These are phyloP conservation scores for Tothia fuscella DNA, from an alignment of 2,329 filamentous ascomycete genomes.

Conservation along the genomic window DNA sequence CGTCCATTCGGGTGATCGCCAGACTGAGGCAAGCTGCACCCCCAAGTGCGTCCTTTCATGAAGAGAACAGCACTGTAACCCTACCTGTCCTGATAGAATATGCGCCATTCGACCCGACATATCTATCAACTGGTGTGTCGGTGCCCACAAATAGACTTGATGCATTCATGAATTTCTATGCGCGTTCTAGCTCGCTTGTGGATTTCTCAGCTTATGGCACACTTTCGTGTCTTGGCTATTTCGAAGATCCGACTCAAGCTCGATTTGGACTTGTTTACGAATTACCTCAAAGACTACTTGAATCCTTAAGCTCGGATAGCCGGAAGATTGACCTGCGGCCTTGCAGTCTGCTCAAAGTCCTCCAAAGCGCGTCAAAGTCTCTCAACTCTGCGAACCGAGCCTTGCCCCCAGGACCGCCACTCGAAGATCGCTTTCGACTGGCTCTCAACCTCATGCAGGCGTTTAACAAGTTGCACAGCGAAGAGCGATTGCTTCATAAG, in stretches of 20 bases:
- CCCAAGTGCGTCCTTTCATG: not conserved
- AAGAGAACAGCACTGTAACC: constrained; percentile 12
- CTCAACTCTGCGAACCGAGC: constrained; percentile 28
- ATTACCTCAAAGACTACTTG: constrained; percentile 42
- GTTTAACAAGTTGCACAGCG: constrained; percentile 59
- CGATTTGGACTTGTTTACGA: constrained; percentile 66
- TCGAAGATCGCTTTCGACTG: constrained; percentile 66
- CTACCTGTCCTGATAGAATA: constrained; percentile 60
- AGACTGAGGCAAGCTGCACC: constrained; percentile 19
- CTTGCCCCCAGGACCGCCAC: constrained; percentile 38
- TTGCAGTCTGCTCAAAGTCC: constrained; percentile 34
- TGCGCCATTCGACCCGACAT: constrained; percentile 38
- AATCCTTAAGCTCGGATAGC: constrained; percentile 35
- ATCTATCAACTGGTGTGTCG: constrained; percentile 34
- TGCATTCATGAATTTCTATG: constrained; percentile 23
- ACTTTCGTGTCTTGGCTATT: constrained; percentile 55
- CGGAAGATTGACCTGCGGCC: constrained; percentile 30
- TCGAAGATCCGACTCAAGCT: constrained; percentile 58
- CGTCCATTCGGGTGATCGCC: constrained; percentile 34
- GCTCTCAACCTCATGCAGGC: constrained; percentile 62
- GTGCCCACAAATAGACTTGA: constrained; percentile 35
- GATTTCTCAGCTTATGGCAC: constrained; percentile 26
- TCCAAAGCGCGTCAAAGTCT: constrained; percentile 34
- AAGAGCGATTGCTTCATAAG: constrained; percentile 53
- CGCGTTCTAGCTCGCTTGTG: constrained; percentile 16